phyloP scores from a whole-genome alignment of 192 early-diverging fungal species.

The Linnemannia zychae region DNA sequence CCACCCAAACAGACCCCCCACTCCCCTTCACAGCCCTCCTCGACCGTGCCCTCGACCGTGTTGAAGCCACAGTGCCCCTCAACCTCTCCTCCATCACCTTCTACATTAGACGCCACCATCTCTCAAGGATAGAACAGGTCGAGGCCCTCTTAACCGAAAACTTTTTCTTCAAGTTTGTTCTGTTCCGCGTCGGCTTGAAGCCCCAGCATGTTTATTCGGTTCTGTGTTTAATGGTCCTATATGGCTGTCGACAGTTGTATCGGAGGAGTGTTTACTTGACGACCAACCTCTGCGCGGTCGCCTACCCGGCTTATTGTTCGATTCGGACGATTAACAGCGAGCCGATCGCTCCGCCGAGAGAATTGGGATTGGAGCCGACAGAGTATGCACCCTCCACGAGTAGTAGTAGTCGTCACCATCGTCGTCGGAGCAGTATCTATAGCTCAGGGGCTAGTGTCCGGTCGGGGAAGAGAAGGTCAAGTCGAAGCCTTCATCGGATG shows the following conservation, averaged over 20 bases:
- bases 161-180: constrained; percentile 34
- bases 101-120: constrained; percentile 54
- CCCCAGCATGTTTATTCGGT: constrained; percentile 52
- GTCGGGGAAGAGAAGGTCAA: constrained; percentile 4
- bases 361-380: constrained; percentile 36
- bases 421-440: constrained; percentile 31
- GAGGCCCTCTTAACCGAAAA: constrained; percentile 41
- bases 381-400: constrained; percentile 23
- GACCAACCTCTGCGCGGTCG: constrained; percentile 62
- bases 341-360: constrained; percentile 31
- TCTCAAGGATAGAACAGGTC: constrained; percentile 50
- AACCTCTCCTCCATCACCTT: constrained; percentile 60
- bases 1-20: constrained; percentile 50
- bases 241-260: constrained; percentile 52
- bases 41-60: constrained; percentile 37
- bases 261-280: constrained; percentile 54
- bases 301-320: constrained; percentile 65
- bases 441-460: constrained; percentile 15
- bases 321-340: constrained; percentile 60
- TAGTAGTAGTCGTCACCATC: background rate
- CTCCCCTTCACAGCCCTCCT: constrained; percentile 54
- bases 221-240: constrained; percentile 36
- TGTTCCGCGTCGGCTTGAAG: constrained; percentile 51
- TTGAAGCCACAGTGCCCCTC: constrained; percentile 56
- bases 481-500: constrained; percentile 20